Evolutionary conservation across 345 rosid genomes (phyloP).

Genomic region (Dipteronia sinensis): DNA sequence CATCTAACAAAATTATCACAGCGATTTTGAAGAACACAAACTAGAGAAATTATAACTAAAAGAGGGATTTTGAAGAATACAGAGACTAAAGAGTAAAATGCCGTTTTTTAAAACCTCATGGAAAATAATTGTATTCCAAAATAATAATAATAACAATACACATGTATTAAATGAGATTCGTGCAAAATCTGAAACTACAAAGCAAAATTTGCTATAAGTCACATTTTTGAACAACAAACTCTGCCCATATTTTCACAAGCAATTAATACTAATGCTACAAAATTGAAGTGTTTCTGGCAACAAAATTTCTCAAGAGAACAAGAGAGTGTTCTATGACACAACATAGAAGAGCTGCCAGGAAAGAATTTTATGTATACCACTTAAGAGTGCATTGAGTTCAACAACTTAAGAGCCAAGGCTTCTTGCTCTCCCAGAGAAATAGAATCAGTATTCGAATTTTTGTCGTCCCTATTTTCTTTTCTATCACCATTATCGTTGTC

Average conservation of each 20-base stretch:
- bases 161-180: background rate
- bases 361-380: background rate
- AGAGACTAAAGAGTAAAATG: no score
- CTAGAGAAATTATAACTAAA: no score
- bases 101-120: no score
- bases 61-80: no score
- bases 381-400: conserved; percentile 56
- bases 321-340: background rate
- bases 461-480: conserved; percentile 15
- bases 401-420: conserved; percentile 76
- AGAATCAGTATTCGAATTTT: conserved; percentile 42
- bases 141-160: no score
- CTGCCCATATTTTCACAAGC: background rate
- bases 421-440: conserved; percentile 76
- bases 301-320: conserved; percentile 5
- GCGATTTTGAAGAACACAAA: no score
- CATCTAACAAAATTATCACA: no score
- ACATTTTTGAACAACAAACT: background rate
- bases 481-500: conserved; percentile 36
- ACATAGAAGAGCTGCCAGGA: background rate
- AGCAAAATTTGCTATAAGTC: background rate
- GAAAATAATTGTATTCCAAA: no score
- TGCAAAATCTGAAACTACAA: background rate
- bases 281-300: background rate
- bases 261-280: background rate